Evolutionary conservation across 768 basidiomycete species (phyloP).

Genomic region (Boletus vermiculosoides): DNA sequence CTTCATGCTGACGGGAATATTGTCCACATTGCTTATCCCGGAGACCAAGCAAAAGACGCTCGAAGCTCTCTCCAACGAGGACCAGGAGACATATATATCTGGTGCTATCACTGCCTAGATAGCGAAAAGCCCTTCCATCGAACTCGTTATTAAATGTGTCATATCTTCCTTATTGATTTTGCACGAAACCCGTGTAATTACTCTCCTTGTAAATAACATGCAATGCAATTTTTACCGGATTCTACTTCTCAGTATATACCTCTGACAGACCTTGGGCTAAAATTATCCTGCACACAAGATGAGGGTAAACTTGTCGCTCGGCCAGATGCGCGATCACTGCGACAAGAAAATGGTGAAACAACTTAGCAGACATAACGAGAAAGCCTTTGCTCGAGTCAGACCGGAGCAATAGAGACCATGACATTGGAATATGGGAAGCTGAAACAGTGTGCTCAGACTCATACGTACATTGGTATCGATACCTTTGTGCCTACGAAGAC

Average conservation of each 20-base stretch:
- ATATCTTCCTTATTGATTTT: not conserved
- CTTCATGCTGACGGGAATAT: slow-evolving; percentile 84
- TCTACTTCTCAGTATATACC: not conserved
- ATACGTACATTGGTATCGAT: not conserved
- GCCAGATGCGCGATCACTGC: not conserved
- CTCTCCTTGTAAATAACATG: slow-evolving; percentile 8
- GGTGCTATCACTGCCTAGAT: slow-evolving; percentile 16
- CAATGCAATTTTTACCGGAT: not conserved
- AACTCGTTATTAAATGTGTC: not conserved
- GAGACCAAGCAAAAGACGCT: slow-evolving; percentile 70
- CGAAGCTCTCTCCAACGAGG: slow-evolving; percentile 74
- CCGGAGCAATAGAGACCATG: no score
- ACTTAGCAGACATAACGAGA: no score
- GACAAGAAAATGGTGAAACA: not conserved
- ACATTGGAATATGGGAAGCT: no score
- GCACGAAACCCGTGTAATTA: not conserved
- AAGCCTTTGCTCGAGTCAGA: not conserved
- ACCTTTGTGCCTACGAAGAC: slow-evolving; percentile 15
- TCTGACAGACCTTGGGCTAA: no score
- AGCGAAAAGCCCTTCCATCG: not conserved
- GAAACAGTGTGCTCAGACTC: not conserved
- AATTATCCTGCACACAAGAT: no score
- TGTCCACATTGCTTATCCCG: slow-evolving; percentile 76
- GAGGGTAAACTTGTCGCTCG: not conserved
- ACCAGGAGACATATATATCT: slow-evolving; percentile 58